Evolutionary conservation across 2,329 filamentous ascomycete species (phyloP).

Genomic region (Elsinoe arachidis): DNA sequence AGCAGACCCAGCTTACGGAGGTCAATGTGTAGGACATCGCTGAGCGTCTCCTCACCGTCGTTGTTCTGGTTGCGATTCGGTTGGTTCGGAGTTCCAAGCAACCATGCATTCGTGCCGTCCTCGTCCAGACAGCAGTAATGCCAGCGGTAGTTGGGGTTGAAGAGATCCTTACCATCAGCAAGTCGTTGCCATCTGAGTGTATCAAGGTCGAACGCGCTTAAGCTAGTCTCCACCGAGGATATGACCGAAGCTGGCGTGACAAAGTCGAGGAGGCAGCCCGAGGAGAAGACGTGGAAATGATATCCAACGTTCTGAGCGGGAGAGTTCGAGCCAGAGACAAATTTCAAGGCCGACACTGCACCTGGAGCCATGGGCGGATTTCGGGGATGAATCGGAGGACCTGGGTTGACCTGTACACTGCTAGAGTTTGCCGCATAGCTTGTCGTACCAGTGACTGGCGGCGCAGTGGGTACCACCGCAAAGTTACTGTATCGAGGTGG

Average conservation of each 20-base stretch:
- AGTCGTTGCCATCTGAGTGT: slow-evolving; percentile 89
- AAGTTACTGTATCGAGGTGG: slow-evolving; percentile 24
- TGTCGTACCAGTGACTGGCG: slow-evolving; percentile 31
- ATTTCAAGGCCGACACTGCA: slow-evolving; percentile 80
- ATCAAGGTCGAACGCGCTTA: slow-evolving; percentile 81
- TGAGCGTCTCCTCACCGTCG: slow-evolving; percentile 81
- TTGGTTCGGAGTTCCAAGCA: slow-evolving; percentile 85
- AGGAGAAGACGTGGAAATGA: slow-evolving; percentile 93
- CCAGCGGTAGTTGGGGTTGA: slow-evolving; percentile 87
- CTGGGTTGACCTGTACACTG: slow-evolving; percentile 48
- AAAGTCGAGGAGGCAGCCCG: slow-evolving; percentile 85
- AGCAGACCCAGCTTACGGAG: slow-evolving; percentile 84
- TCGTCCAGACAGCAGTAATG: slow-evolving; percentile 96
- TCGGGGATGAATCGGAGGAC: slow-evolving; percentile 34
- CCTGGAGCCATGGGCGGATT: slow-evolving; percentile 60
- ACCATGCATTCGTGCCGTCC: slow-evolving; percentile 91
- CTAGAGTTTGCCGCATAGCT: slow-evolving; percentile 66
- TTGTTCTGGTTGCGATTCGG: slow-evolving; percentile 58
- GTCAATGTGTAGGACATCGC: slow-evolving; percentile 90
- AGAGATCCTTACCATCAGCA: slow-evolving; percentile 88
- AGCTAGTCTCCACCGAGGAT: slow-evolving; percentile 74
- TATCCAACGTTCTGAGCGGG: slow-evolving; percentile 84
- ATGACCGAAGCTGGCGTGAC: slow-evolving; percentile 87
- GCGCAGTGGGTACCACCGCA: slow-evolving; percentile 17
- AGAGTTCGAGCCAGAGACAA: slow-evolving; percentile 76